Evolutionary conservation across 306 rosid species (phyloP).

Genomic region (Ormosia emarginata): DNA sequence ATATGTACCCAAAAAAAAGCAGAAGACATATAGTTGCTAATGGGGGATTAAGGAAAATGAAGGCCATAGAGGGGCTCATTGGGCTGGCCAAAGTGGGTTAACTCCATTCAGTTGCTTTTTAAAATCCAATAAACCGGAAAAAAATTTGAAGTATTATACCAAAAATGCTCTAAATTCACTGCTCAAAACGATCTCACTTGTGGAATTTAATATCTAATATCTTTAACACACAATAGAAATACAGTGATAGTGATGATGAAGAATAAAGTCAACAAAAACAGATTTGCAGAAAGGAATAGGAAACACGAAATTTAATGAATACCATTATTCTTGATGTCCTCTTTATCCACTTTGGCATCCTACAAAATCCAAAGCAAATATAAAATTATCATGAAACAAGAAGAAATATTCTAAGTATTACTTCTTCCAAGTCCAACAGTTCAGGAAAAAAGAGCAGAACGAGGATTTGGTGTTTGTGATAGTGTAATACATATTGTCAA

Average conservation of each 20-base stretch:
- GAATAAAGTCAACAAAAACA: neutral
- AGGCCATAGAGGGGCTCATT: neutral
- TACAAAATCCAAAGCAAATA: slow-evolving; percentile 22
- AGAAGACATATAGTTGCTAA: neutral
- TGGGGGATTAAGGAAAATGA: neutral
- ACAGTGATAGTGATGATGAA: neutral
- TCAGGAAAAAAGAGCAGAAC: neutral
- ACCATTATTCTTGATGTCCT: slow-evolving; percentile 59
- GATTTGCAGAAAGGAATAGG: neutral
- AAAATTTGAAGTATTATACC: neutral
- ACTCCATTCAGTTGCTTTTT: neutral
- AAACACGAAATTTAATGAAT: slow-evolving; percentile 10
- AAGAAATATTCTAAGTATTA: neutral
- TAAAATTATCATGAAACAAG: neutral
- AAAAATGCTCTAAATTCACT: neutral
- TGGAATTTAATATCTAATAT: neutral
- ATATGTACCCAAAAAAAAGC: neutral
- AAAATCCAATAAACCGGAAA: neutral
- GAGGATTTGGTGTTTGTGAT: neutral
- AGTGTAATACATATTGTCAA: neutral
- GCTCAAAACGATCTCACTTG: neutral
- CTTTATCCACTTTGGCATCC: slow-evolving; percentile 65
- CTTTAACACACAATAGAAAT: neutral
- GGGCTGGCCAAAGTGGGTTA: neutral
- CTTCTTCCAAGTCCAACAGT: neutral